Percentiles rank a stretch among this genome's conserved stretches.
Evolutionary conservation across 2,329 filamentous ascomycete genomes (phyloP).

Genomic region (Aspergillus sergii): DNA sequence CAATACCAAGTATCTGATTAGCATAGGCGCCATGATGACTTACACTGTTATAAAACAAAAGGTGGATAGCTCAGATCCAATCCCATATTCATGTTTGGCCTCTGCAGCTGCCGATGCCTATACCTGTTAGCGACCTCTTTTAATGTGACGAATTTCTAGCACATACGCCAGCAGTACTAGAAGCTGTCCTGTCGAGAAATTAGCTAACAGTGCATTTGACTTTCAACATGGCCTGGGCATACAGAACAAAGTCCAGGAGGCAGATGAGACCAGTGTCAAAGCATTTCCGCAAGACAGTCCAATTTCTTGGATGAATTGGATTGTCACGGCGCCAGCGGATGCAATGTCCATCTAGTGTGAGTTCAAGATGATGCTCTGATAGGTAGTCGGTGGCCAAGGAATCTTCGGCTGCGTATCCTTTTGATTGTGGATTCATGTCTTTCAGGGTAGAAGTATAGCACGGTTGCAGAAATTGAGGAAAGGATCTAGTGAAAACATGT

Average conservation of each 20-base stretch:
- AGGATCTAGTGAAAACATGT: too few species aligned
- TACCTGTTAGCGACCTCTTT: background rate
- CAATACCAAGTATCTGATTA: background rate
- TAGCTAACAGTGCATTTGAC: background rate
- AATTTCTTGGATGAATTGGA: background rate
- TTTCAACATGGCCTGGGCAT: background rate
- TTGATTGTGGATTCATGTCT: background rate
- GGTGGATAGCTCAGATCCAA: conserved; percentile 16
- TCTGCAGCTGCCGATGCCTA: background rate
- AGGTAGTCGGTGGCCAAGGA: background rate
- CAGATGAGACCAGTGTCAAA: background rate
- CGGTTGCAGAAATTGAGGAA: too few species aligned
- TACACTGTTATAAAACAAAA: conserved; percentile 26
- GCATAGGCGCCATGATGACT: background rate
- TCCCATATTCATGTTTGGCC: background rate
- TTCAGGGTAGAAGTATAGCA: background rate
- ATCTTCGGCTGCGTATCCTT: background rate
- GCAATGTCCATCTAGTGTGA: background rate
- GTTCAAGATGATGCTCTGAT: background rate
- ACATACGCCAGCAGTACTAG: background rate
- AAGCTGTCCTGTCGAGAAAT: background rate
- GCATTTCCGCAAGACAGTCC: background rate
- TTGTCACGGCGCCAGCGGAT: background rate
- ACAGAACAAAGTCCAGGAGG: background rate
- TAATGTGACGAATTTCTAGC: background rate